These are phyloP conservation scores for Pseudogymnoascus sp. DNA, from an alignment of 2,329 filamentous ascomycete species.

Conservation along the genomic window DNA sequence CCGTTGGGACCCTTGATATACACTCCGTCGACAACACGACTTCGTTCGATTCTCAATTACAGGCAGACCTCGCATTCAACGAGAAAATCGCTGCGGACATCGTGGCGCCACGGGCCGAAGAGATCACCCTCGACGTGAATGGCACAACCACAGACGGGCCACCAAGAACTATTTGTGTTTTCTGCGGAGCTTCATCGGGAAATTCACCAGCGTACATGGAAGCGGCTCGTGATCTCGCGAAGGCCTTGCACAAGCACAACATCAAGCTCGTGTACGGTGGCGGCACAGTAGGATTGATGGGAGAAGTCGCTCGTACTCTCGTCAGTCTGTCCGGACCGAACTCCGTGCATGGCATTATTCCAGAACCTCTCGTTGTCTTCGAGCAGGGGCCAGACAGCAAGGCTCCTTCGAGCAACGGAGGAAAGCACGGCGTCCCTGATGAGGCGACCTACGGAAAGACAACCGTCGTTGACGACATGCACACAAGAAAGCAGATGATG, in stretches of 20 bases:
- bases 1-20: neutral
- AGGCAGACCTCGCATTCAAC: neutral
- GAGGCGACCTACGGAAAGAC: slow-evolving; percentile 67
- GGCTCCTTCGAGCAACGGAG: slow-evolving; percentile 30
- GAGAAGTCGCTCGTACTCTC: slow-evolving; percentile 72
- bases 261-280: slow-evolving; percentile 89
- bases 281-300: slow-evolving; percentile 92
- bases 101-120: neutral
- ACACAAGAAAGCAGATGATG: slow-evolving; percentile 92
- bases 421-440: slow-evolving; percentile 35
- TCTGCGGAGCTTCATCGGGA: slow-evolving; percentile 78
- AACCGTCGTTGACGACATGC: slow-evolving; percentile 91
- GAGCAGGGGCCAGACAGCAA: slow-evolving; percentile 59
- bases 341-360: slow-evolving; percentile 89
- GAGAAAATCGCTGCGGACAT: neutral
- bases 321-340: slow-evolving; percentile 73
- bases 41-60: neutral
- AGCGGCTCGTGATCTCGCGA: slow-evolving; percentile 68
- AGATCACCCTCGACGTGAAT: neutral
- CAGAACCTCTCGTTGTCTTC: slow-evolving; percentile 69
- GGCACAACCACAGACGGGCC: neutral
- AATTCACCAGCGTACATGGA: slow-evolving; percentile 65
- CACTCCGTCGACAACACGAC: neutral
- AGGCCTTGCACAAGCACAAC: slow-evolving; percentile 63
- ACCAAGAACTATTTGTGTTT: slow-evolving; percentile 62